Evolutionary conservation across 23 red algal species (phyloP), one percentile per base, ranked within the genome.

Genomic region (Pyropia yezoensis): DNA sequence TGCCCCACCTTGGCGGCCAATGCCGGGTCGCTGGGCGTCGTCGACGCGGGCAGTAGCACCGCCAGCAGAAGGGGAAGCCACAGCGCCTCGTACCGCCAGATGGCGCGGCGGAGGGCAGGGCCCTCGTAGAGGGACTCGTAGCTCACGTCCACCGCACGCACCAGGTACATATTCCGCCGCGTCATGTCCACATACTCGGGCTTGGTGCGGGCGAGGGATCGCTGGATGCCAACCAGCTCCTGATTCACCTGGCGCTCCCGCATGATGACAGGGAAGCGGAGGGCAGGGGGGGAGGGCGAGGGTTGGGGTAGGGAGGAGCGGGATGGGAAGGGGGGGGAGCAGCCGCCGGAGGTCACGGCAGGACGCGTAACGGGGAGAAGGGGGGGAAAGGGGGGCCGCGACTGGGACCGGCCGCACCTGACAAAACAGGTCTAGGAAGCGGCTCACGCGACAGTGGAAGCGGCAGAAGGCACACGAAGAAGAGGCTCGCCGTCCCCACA

Each of bases 21-120:
- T 13, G n/a, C 63, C 13, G 61, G 50, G 39, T 68, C 30, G 23
- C 52, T 32, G 28, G 63, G 32, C 20, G 65, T 54, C 14, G 49
- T 30, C 7, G 61, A 22, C 3, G 82, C 70, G 7, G 59, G 70
- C 17, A 70, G 52, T 9, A 72, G 61, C 26, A 87, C 30, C n/a
- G 82, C 82, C 3, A 72, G 63, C 2, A 87, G 70, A 3, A 87
- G 65, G 20, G 82, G 82, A 16, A 77, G 32, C 82, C 82, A 87
- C 12, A 87, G 32, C 17, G 82, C 71, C 52, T 87, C 82, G 71
- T 87, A 87, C 7, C 82, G 82, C 82, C 82, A 87, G 9, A 87
- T 77, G 17, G 82, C 71, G 32, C 82, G 71, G 27, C 59, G 32
- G 17, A 87, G 72, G 33, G 82, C 71, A 7, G 71, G 82, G 19